Conservation (phyloP, 164 flowering plant species). For the Vitis rotundifolia region DNA sequence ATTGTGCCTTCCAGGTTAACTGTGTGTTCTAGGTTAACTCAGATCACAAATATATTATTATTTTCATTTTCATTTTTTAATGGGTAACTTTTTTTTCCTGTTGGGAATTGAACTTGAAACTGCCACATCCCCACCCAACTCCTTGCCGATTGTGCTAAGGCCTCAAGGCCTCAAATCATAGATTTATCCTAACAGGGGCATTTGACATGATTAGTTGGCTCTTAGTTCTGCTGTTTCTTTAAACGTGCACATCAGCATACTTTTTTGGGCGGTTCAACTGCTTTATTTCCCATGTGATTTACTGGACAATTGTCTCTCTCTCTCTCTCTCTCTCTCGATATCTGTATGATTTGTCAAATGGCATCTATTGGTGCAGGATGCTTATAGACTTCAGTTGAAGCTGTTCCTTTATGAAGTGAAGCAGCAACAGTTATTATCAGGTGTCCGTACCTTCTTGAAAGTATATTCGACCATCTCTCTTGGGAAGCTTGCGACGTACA, state of each 20-base stretch:
- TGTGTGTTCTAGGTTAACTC: no score
- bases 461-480: conserved; percentile 88
- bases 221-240: background rate
- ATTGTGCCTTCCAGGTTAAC: no score
- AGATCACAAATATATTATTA: no score
- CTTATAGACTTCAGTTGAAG: conserved; percentile 95
- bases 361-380: conserved; percentile 64
- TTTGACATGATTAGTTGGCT: background rate
- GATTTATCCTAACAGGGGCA: background rate
- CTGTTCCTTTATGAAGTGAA: conserved; percentile 94
- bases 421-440: conserved; percentile 88
- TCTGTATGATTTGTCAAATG: background rate
- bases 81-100: no score
- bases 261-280: no score
- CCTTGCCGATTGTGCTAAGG: background rate
- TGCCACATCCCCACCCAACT: background rate
- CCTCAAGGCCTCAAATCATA: background rate
- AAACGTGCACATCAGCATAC: no score
- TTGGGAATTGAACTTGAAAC: no score
- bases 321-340: background rate
- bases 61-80: no score
- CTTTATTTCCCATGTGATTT: no score
- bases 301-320: background rate
- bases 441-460: conserved; percentile 87
- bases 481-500: conserved; percentile 77